Conservation (phyloP, 345 rosid genomes). For the Erysimum cheiranthoides region DNA sequence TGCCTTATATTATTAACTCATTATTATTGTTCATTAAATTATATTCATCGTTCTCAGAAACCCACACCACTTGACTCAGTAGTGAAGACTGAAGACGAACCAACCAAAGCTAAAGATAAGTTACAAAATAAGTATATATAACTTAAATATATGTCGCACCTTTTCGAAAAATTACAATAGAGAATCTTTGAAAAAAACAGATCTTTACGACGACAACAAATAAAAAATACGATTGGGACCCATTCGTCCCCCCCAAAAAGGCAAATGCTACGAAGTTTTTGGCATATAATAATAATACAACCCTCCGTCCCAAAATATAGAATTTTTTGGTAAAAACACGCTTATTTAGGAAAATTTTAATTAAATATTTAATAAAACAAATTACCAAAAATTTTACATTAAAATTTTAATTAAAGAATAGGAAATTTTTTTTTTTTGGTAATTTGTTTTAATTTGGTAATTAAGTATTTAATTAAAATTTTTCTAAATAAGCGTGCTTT, state of each 20-base stretch:
- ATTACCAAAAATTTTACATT: no score
- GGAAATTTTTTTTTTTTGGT: no score
- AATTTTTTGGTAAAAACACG: no score
- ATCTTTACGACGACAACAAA: conserved; percentile 18
- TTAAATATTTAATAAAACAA: no score
- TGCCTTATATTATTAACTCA: not conserved
- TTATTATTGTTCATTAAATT: not conserved
- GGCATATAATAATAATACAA: no score
- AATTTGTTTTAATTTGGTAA: no score
- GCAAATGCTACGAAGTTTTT: not conserved
- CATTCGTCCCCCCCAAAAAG: not conserved
- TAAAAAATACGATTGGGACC: not conserved
- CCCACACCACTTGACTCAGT: conserved; percentile 13
- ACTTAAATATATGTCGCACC: not conserved
- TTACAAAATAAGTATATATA: not conserved
- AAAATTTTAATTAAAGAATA: no score
- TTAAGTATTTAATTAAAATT: no score
- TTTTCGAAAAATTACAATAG: not conserved
- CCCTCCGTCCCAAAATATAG: no score
- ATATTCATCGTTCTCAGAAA: not conserved
- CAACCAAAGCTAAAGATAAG: conserved; percentile 25
- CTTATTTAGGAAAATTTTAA: no score
- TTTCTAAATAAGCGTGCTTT: no score
- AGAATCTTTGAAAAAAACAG: conserved; percentile 19
- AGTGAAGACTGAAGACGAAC: conserved; percentile 18